Evolutionary conservation across 2,329 filamentous ascomycete species (phyloP), one percentile per base, ranked within the genome.

Genomic region (Paraconiothyrium brasiliense): DNA sequence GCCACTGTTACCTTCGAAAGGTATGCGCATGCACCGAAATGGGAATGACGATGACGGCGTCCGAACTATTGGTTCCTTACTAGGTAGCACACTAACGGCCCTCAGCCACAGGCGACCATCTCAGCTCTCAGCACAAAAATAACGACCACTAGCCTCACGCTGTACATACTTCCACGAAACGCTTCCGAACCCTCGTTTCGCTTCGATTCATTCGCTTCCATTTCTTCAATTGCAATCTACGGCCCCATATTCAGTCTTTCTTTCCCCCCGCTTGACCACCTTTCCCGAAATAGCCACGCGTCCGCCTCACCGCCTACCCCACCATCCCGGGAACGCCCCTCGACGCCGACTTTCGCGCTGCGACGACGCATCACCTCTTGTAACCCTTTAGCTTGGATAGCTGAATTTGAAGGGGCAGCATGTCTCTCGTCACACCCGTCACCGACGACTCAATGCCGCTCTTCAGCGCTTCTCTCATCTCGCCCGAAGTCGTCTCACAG

Each of bases 401-500:
- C 9, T 49, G 13, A n/a, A 20, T 14, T 10, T 27, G 8, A n/a
- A 32, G 20, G n/a, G 24, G 22, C 41, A 63, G 27, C 50, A 68
- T 65, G 63, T 50, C 63, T 50, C 66, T 68, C 50, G 39, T 57
- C 54, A 54, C 39, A 13, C 44, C 67, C 60, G 59, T 69, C 54
- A 68, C 67, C 55, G 73, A 77, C 67, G 61, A 71, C 41, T 65
- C 69, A 44, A 68, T 72, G 32, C 90, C 88, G 39, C 91, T 97
- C 78, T 97, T 97, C 85, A 86, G 90, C 60, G 76, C 86, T 65
- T 82, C 88, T 64, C 89, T 97, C 74, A 90, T 98, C 79, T 93
- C 92, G 27, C 87, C 92, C 22, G 83, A 87, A 57, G 91, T 97
- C 69, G 82, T 88, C 62, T 83, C 89, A 44, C 85, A 84, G 20